Percentiles rank a stretch among this genome's conserved stretches.
These are phyloP conservation scores for Capronia coronata DNA, from an alignment of 2,329 filamentous ascomycete species.

Conservation along the genomic window DNA sequence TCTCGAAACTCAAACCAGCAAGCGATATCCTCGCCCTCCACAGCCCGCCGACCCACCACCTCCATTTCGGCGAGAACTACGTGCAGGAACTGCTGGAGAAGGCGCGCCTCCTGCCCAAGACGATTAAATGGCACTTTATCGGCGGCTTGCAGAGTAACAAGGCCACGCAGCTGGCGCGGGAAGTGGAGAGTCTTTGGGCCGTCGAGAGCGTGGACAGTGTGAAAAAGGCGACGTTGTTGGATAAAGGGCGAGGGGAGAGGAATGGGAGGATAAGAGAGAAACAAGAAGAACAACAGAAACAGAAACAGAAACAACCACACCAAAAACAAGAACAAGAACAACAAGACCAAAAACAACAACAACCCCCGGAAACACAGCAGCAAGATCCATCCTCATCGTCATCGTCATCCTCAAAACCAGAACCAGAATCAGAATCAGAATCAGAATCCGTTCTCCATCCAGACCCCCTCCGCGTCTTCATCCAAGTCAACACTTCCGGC, in stretches of 20 bases:
- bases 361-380: too few species aligned
- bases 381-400: too few species aligned
- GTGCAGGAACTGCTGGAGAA: constrained; percentile 84
- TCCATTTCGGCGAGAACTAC: constrained; percentile 97
- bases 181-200: constrained; percentile 81
- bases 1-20: constrained; percentile 92
- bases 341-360: too few species aligned
- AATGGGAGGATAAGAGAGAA: constrained; percentile 27
- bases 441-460: too few species aligned
- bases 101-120: constrained; percentile 65
- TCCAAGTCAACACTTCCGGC: constrained; percentile 93
- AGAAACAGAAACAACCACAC: constrained; percentile 24
- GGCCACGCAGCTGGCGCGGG: constrained; percentile 73
- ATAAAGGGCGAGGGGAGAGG: constrained; percentile 59
- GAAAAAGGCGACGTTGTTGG: constrained; percentile 80
- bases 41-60: constrained; percentile 42
- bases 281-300: neutral
- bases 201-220: constrained; percentile 82
- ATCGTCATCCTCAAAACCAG: constrained; percentile 22
- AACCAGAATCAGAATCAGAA: neutral
- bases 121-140: constrained; percentile 93
- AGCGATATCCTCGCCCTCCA: constrained; percentile 85
- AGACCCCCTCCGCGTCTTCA: constrained; percentile 61
- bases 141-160: constrained; percentile 90
- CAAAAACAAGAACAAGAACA: too few species aligned